Evolutionary conservation across 129 eudicot species (phyloP), one percentile per base, ranked within the genome.

Genomic region (Centaurea solstitialis): DNA sequence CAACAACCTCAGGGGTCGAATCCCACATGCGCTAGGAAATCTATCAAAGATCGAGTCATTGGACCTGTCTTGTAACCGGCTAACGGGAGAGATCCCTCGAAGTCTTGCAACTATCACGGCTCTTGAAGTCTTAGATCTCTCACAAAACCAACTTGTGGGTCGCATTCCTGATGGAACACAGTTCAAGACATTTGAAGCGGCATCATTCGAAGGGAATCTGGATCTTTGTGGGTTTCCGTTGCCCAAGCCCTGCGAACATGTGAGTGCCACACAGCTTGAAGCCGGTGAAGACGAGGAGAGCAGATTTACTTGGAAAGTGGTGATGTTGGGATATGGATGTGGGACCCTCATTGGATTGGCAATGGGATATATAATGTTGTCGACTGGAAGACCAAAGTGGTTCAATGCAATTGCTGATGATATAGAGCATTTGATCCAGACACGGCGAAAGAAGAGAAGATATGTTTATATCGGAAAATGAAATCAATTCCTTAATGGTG

Each of bases 51-150:
- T 88, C 50, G 91, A 88, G 64, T 79, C 85, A 0, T 74, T 85
- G 21, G 91, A 88, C 68, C 73, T 85, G 9, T 76, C 83, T 21
- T 82, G 83, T 28, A 88, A 88, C 83, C 78, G 82, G 61, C 80
- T 88, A 3, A 53, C 1, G 0, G 85, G 85, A 53, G 80, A 66
- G 30, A 85, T 88, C 10, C 91, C 84, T 10, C 30, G 13, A 24
- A 57, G 65, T 0, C 86, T 88, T 18, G 28, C 79, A 3, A 72
- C 0, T 21, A 41, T 88, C 6, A 83, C 74, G 0, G 64, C 22
- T 81, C 86, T 88, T 39, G 72, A 40, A 7, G 37, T 68, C 73
- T 15, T 88, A 53, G 80, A 86, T 38, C 80, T 88, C 70, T 88
- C 92, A 1, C 81, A 76, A 59, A 82, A 82, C 30, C 73, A 40